A percentile compares a stretch with the other conserved stretches of the same genome.
Evolutionary conservation across 2,329 filamentous ascomycete genomes (phyloP).

Genomic region (Claviceps fusiformis): DNA sequence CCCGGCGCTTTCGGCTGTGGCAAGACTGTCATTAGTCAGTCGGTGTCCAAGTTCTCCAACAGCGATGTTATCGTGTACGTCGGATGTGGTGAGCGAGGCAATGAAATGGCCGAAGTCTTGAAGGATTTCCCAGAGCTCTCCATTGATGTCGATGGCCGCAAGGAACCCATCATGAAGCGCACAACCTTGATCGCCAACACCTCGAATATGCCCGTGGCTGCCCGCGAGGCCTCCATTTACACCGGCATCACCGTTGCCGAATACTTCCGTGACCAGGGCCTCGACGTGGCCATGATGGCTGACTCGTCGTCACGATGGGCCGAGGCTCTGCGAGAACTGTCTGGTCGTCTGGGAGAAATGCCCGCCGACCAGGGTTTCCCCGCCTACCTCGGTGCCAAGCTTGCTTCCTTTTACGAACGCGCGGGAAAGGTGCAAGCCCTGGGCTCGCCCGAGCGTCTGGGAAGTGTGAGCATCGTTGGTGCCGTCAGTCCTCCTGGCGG

Average conservation of each 20-base stretch:
- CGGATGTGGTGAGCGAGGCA: constrained; percentile 80
- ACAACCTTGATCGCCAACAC: constrained; percentile 97
- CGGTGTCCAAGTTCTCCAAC: constrained; percentile 99
- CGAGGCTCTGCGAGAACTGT: constrained; percentile 95
- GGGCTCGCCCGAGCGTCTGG: constrained; percentile 75
- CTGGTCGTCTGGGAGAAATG: constrained; percentile 98
- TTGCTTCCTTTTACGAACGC: constrained; percentile 98
- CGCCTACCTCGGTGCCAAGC: constrained; percentile 88
- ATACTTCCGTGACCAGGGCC: constrained; percentile 94
- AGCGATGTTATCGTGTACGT: constrained; percentile 98
- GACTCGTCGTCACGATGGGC: constrained; percentile 98
- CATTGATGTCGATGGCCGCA: constrained; percentile 84
- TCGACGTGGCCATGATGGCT: constrained; percentile 99
- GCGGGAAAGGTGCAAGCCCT: constrained; percentile 76
- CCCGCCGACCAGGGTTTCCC: constrained; percentile 99
- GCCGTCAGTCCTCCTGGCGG: constrained; percentile 94
- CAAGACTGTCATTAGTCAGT: constrained; percentile 98
- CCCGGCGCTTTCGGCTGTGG: constrained; percentile 97
- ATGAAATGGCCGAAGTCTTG: constrained; percentile 99
- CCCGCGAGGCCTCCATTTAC: constrained; percentile 97
- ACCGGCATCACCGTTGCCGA: constrained; percentile 90
- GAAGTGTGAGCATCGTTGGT: constrained; percentile 94
- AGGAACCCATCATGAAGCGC: constrained; percentile 99
- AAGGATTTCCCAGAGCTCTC: constrained; percentile 99
- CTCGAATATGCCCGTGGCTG: constrained; percentile 98